Evolutionary conservation across 2,329 filamentous ascomycete species (phyloP).

Genomic region (Thermomyces lanuginosus): DNA sequence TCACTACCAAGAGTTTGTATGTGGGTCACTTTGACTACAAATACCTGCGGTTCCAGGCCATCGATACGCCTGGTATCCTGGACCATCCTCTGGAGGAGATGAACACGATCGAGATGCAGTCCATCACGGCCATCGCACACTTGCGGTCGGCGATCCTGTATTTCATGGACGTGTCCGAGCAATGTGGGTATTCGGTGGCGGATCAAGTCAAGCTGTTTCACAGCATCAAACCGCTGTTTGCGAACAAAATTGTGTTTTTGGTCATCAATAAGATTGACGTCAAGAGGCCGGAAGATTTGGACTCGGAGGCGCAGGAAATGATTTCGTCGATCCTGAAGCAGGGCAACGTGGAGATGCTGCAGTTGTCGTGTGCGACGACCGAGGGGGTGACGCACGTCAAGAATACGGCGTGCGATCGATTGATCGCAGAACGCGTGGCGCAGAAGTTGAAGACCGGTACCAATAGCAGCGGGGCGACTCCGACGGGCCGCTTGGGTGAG

Average conservation of each 20-base stretch:
- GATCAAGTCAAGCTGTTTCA: conserved; percentile 91
- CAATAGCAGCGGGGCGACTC: conserved; percentile 55
- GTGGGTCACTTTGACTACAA: conserved; percentile 98
- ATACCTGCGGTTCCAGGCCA: conserved; percentile 76
- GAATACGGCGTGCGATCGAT: conserved; percentile 81
- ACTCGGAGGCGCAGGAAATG: conserved; percentile 58
- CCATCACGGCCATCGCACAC: conserved; percentile 94
- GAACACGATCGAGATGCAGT: conserved; percentile 99
- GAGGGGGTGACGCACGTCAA: conserved; percentile 91
- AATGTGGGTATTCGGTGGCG: conserved; percentile 84
- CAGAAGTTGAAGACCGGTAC: conserved; percentile 88
- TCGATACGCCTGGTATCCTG: conserved; percentile 95
- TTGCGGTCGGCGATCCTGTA: conserved; percentile 88
- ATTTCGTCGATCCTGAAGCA: conserved; percentile 67
- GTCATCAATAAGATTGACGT: conserved; percentile 98
- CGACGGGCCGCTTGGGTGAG: conserved; percentile 70
- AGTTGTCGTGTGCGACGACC: conserved; percentile 85
- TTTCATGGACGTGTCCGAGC: conserved; percentile 95
- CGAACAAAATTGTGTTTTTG: conserved; percentile 92
- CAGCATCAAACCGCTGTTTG: conserved; percentile 91
- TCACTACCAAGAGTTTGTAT: conserved; percentile 94
- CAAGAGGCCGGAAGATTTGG: conserved; percentile 69
- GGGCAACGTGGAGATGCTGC: conserved; percentile 79
- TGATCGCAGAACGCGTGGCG: conserved; percentile 82
- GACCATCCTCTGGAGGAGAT: conserved; percentile 97